Evolutionary conservation across 208 protist species (phyloP), one percentile per base, ranked within the genome.

Genomic region (Crithidia brevicula): DNA sequence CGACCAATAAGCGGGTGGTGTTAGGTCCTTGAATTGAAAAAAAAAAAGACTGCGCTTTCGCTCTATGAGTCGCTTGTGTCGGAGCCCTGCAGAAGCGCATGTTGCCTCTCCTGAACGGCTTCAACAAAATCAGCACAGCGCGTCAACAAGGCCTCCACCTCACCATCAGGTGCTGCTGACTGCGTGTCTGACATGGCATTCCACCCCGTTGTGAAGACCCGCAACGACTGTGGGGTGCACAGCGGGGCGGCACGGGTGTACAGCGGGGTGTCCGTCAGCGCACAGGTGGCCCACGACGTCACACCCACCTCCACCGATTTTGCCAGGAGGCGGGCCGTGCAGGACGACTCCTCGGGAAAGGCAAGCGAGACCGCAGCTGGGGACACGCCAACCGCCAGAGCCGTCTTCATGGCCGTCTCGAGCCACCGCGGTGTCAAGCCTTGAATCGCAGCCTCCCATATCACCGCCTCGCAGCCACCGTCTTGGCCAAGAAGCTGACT

Each of bases 401-500:
- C 79, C 18, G 86, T 93, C 61, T 94, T 94, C 31, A 79, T 33
- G 2, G 68, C 72, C n/a, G 89, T 94, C 72, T 96, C 88, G 31
- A 96, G 62, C 85, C 85, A 91, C 11, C 91, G 82, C 31, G 85
- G 80, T 3, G 80, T 85, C 5, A 92, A 64, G 0, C 87, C 88
- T 1, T 13, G 34, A 15, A 78, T 61, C 31, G 79, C 86, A 43
- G 89, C 83, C 52, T 96, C 88, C 68, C 74, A 86, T 34, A 96
- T 76, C 1, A 89, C 79, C 13, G 47, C 11, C n/a, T 61, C 43
- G 28, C 71, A 81, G 13, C 83, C 83, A 40, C 69, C 69, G 16
- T 73, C 65, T 40, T 81, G 79, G 22, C 71, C 40, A 25, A 96
- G 62, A 43, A 94, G 74, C 22, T 62, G 46, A 15, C 85, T 85